phyloP scores from a whole-genome alignment of 306 rosid species.

The Sophora flavescens region DNA sequence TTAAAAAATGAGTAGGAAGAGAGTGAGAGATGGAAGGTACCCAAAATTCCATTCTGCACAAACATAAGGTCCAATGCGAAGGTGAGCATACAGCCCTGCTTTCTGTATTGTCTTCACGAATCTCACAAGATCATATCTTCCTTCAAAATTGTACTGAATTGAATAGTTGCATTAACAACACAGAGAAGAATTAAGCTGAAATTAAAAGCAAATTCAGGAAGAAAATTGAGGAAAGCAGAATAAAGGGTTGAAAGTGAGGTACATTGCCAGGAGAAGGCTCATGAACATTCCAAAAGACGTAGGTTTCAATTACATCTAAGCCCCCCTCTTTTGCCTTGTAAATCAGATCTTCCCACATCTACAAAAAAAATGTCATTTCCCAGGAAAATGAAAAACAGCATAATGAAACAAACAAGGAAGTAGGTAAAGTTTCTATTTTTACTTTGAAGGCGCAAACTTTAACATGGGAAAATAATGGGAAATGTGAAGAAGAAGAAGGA shows the following conservation, averaged over 20 bases:
- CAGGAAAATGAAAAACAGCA: constrained; percentile 28
- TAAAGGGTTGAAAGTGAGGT: constrained; percentile 38
- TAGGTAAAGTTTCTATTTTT: constrained; percentile 13
- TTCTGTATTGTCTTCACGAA: constrained; percentile 85
- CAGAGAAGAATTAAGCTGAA: constrained; percentile 35
- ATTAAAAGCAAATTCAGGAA: background rate
- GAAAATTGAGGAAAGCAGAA: constrained; percentile 20
- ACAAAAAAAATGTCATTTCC: constrained; percentile 36
- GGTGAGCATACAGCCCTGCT: constrained; percentile 93
- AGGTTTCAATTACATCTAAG: constrained; percentile 90
- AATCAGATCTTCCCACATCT: constrained; percentile 99
- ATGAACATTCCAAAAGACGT: constrained; percentile 96
- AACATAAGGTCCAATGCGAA: constrained; percentile 98
- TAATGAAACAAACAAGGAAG: background rate
- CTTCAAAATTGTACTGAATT: constrained; percentile 92
- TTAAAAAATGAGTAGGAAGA: constrained; percentile 2
- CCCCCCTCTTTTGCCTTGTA: constrained; percentile 96
- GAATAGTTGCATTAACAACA: constrained; percentile 34
- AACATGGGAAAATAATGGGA: background rate
- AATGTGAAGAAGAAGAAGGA: background rate
- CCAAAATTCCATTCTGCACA: constrained; percentile 99
- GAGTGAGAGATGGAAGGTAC: constrained; percentile 53
- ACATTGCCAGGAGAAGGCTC: constrained; percentile 98
- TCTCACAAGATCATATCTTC: constrained; percentile 89
- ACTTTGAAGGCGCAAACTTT: background rate